A percentile compares a stretch with the other conserved stretches of the same genome.
phyloP scores from a whole-genome alignment of 345 rosid species.

The Mercurialis annua region DNA sequence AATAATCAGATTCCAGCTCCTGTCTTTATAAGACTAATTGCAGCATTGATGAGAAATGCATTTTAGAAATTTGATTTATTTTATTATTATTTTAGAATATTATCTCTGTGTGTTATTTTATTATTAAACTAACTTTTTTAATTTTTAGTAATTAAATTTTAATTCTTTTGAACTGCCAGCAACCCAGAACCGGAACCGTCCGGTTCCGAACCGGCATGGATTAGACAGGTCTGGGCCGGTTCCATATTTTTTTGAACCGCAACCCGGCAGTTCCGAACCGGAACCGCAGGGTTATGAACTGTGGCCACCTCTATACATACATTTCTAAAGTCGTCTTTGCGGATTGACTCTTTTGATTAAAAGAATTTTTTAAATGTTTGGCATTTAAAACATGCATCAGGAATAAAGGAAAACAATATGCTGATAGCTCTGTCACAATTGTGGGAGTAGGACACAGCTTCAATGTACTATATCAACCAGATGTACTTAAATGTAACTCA shows the following conservation, averaged over 20 bases:
- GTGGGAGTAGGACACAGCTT: not conserved
- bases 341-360: not conserved
- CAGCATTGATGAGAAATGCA: not conserved
- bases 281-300: too few species aligned
- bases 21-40: not conserved
- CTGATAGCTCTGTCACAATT: not conserved
- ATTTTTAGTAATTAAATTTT: too few species aligned
- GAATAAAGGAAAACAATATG: constrained; percentile 5
- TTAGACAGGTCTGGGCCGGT: too few species aligned
- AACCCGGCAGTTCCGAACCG: too few species aligned
- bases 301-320: not conserved
- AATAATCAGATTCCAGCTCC: not conserved
- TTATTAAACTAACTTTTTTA: too few species aligned
- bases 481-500: not conserved
- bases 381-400: not conserved
- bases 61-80: too few species aligned
- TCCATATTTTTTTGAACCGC: too few species aligned
- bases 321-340: not conserved
- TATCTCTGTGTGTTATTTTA: too few species aligned
- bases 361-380: not conserved
- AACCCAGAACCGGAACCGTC: too few species aligned
- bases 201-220: too few species aligned
- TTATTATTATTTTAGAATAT: too few species aligned
- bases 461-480: not conserved
- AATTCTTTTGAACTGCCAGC: too few species aligned